These are phyloP conservation scores for Neurospora sp. DNA, from an alignment of 495 filamentous ascomycete species.

Conservation along the genomic window DNA sequence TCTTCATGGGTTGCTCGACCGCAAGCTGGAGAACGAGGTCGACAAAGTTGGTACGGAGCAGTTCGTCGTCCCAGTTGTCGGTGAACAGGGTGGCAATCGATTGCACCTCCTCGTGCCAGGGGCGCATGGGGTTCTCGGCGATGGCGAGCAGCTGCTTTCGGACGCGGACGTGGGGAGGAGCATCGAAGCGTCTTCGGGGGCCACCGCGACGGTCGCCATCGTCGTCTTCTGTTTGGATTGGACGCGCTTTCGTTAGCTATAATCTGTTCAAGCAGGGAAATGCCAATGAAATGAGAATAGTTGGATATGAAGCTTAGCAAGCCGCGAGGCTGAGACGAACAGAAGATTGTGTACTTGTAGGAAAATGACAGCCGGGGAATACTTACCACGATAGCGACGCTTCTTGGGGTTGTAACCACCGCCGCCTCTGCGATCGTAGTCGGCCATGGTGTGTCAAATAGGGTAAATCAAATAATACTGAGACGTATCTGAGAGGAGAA, in stretches of 20 bases:
- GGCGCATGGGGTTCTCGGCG: constrained; percentile 74
- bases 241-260: neutral
- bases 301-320: neutral
- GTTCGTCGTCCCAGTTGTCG: constrained; percentile 65
- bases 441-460: constrained; percentile 47
- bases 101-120: constrained; percentile 70
- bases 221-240: constrained; percentile 34
- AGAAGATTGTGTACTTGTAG: neutral
- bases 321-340: neutral
- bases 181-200: constrained; percentile 70
- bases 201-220: constrained; percentile 63
- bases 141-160: constrained; percentile 73
- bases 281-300: neutral
- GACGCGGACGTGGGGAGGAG: constrained; percentile 63
- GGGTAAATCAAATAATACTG: neutral
- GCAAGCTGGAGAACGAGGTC: constrained; percentile 64
- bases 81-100: constrained; percentile 65
- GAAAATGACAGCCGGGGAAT: neutral
- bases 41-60: constrained; percentile 56
- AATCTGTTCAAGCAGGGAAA: neutral
- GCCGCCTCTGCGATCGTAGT: constrained; percentile 57
- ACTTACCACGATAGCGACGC: constrained; percentile 42
- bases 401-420: constrained; percentile 58
- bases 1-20: constrained; percentile 91
- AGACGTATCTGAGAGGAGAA: neutral